Base-by-base conservation (phyloP, 129 eudicot species). In the Gnaphalium uliginosum region DNA sequence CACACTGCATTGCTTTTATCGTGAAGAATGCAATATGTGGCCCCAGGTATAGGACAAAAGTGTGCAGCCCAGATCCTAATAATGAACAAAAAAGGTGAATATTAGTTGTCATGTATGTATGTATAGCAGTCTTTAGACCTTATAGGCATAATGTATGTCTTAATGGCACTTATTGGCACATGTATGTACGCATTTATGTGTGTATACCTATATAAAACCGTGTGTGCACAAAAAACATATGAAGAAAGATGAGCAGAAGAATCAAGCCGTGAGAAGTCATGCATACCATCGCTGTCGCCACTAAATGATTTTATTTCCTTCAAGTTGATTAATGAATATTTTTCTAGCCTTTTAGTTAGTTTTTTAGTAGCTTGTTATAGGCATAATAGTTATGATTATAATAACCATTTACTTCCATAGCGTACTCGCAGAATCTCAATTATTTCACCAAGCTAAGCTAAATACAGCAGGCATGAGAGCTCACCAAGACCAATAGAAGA, bases 401-500 rank as follows among this genome's bases (percentile, higher is more conserved):
- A 46, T 14, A 14, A 9, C 53, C 18, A 46, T 46, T 46, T 14
- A 11, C 53, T 43, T 13, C 17, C 0, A 6, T 46, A n/a, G 53
- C 53, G 18, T 13, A 10, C 48, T 41, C 15, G 4, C 13, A 4
- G 2, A 46, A 46, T 46, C 3, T 46, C 18, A 46, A 13, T 46
- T 46, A 46, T n/a, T 46, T 46, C 53, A 46, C 53, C 53, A 46
- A 46, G 53, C 14, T 46, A 46, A 43, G 61, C 23, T 18, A 68
- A 22, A 43, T 9, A 67, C 5, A 71, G 5, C 2, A 46, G 50
- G 30, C 22, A 46, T 17, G 1, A 26, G 29, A 63, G 60, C 97
- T 85, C 83, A 94, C 98, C 98, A 77, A 94, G 97, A 73, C 98
- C 98, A 79, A 94, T 94, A 64, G 98, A 94, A 71, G 98, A 94